Conservation (phyloP, 805 yeast species). For the Sugiyamaella lignohabitans region DNA sequence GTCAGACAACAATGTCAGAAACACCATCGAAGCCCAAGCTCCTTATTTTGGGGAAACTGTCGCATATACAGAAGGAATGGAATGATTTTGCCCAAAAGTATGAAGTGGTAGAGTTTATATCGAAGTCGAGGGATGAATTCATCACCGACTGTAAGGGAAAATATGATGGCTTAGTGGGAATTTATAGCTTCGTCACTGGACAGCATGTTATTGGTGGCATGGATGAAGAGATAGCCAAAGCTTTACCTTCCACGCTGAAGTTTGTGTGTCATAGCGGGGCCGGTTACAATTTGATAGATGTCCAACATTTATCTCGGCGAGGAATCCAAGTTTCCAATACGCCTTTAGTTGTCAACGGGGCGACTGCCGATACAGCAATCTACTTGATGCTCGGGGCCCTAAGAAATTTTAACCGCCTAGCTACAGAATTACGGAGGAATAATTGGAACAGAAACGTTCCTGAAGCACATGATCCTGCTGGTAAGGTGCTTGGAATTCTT, state of each 20-base stretch:
- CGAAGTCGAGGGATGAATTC: conserved; percentile 37
- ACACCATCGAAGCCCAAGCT: conserved; percentile 48
- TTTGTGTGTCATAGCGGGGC: conserved; percentile 46
- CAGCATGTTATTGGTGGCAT: conserved; percentile 36
- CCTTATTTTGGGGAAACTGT: conserved; percentile 56
- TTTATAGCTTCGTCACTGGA: conserved; percentile 41
- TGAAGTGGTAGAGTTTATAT: conserved; percentile 24
- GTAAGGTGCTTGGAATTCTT: conserved; percentile 47
- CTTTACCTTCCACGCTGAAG: conserved; percentile 35
- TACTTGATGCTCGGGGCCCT: conserved; percentile 45
- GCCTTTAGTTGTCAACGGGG: conserved; percentile 44
- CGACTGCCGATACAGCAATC: conserved; percentile 53
- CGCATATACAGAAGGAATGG: conserved; percentile 64
- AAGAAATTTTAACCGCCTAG: conserved; percentile 42
- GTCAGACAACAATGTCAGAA: background rate
- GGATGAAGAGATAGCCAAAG: conserved; percentile 37
- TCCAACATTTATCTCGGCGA: conserved; percentile 34
- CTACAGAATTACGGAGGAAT: conserved; percentile 37
- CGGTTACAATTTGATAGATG: conserved; percentile 49
- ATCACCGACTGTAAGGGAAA: conserved; percentile 31
- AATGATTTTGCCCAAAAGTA: conserved; percentile 41
- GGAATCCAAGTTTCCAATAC: conserved; percentile 46
- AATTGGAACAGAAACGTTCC: conserved; percentile 40
- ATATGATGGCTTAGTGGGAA: conserved; percentile 34
- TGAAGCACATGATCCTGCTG: conserved; percentile 44